Evolutionary conservation across 2,329 filamentous ascomycete species (phyloP), one percentile per base, ranked within the genome.

Genomic region (Cercospora beticola): DNA sequence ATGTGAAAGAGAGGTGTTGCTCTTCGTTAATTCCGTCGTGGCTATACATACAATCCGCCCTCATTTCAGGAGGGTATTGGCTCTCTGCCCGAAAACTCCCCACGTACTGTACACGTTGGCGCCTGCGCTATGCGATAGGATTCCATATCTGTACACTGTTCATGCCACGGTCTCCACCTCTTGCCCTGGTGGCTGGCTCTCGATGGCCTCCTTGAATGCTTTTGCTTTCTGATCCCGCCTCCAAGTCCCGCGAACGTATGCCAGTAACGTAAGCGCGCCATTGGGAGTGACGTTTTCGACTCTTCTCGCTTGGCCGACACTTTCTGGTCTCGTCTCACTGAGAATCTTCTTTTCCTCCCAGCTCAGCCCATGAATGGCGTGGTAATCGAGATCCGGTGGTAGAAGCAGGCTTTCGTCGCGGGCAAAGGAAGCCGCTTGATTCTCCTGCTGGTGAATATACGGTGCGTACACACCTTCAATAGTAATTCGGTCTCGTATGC

Each of bases 391-490:
- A 72, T 93, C 88, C 0, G 84, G 73, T 0, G 94, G 93, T 12
- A 99, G 81, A 14, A 83, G 82, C 14, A 97, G 81, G 7, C 84
- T 84, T 78, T 97, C 95, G 76, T 98, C 94, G 62, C 89, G 87
- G 68, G 88, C 83, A 78, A 97, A 91, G 6, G 86, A 85, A 33
- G 85, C 85, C 21, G 90, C 90, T 68, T 89, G 85, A 3, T 86
- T 84, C 28, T 85, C 84, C 78, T 98, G 93, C 74, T 89, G 87
- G 57, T 85, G 86, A 43, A 97, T 89, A 78, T 97, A 97, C 0
- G 94, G 94, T 1, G 91, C 92, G 78, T 99, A 99, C 2, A 87
- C 84, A 14, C 91, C 91, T 79, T 97, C 93, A 74, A 97, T 92
- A 52, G 86, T 85, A 7, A 97, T 90, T 54, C 94, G 88, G 63